Evolutionary conservation across 192 early-diverging fungal genomes (phyloP).

Genomic region (Globomyces pollinis-pini): DNA sequence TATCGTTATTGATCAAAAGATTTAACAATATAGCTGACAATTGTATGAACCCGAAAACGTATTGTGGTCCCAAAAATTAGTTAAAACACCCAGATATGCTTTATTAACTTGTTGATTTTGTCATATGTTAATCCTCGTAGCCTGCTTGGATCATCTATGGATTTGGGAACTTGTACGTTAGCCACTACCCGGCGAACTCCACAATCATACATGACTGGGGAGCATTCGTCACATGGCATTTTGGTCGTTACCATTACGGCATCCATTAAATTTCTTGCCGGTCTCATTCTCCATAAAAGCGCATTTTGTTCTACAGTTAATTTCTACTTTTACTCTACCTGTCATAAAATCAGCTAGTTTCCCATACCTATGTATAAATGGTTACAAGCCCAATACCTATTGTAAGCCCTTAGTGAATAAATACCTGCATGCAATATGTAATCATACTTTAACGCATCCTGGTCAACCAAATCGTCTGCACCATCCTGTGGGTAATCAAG

Average conservation of each 20-base stretch:
- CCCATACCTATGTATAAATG: no score
- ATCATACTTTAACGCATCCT: conserved; percentile 37
- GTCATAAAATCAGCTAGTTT: no score
- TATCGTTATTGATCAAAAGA: no score
- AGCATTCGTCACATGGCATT: conserved; percentile 37
- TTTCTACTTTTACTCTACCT: no score
- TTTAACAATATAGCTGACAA: no score
- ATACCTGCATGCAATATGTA: conserved; percentile 34
- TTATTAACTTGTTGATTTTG: conserved; percentile 21
- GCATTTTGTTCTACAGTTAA: conserved; percentile 33
- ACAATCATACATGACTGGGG: conserved; percentile 26
- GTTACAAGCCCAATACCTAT: conserved; percentile 5
- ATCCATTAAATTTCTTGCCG: conserved; percentile 10
- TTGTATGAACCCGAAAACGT: no score
- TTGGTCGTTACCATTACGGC: conserved; percentile 25
- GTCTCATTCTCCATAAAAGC: conserved; percentile 27
- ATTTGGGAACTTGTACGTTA: conserved; percentile 24
- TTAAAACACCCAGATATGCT: conserved; percentile 20
- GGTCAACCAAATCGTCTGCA: conserved; percentile 32
- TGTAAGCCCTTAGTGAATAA: neutral
- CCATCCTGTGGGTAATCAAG: conserved; percentile 34
- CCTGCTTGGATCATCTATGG: conserved; percentile 19
- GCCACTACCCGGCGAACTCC: conserved; percentile 25
- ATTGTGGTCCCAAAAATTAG: no score
- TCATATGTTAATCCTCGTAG: conserved; percentile 27